Percentiles rank a stretch among this genome's conserved stretches.
Evolutionary conservation across 2,329 filamentous ascomycete species (phyloP).

Genomic region (Pestalotiopsis sp.): DNA sequence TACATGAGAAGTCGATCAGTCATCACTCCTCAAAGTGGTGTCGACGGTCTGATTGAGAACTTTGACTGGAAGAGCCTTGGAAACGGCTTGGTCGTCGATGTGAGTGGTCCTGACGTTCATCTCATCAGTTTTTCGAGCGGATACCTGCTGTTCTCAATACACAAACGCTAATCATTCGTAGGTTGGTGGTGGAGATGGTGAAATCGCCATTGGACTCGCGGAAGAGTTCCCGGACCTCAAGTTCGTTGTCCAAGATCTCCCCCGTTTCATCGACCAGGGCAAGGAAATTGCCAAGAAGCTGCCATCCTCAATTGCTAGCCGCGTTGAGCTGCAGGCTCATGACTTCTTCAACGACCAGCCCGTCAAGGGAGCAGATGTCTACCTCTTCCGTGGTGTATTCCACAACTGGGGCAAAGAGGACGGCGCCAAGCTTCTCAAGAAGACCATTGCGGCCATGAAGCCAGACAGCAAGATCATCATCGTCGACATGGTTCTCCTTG

Average conservation of each 20-base stretch:
- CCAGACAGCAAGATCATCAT: too few species aligned
- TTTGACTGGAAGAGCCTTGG: not conserved
- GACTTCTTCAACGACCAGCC: conserved; percentile 30
- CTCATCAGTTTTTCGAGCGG: not conserved
- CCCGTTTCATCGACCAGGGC: too few species aligned
- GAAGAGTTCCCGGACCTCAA: too few species aligned
- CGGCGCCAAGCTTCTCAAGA: too few species aligned
- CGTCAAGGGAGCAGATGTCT: conserved; percentile 38
- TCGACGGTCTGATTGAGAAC: not conserved
- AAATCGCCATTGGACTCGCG: too few species aligned
- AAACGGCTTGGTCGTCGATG: not conserved
- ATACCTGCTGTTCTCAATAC: too few species aligned
- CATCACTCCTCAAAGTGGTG: not conserved
- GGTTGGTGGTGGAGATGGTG: too few species aligned
- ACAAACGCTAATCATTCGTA: too few species aligned
- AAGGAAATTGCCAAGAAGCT: too few species aligned
- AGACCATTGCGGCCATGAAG: too few species aligned
- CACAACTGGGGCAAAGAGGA: conserved; percentile 45
- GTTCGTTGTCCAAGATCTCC: too few species aligned
- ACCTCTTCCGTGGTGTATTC: conserved; percentile 50
- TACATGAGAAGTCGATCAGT: not conserved
- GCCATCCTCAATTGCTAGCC: too few species aligned
- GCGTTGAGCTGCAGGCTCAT: conserved; percentile 5
- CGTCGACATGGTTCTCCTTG: not conserved
- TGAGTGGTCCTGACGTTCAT: not conserved